Percentiles rank a stretch among this genome's conserved stretches.
Conservation (phyloP, 352 stramenopile genomes). For the Phytophthora palmivora region DNA sequence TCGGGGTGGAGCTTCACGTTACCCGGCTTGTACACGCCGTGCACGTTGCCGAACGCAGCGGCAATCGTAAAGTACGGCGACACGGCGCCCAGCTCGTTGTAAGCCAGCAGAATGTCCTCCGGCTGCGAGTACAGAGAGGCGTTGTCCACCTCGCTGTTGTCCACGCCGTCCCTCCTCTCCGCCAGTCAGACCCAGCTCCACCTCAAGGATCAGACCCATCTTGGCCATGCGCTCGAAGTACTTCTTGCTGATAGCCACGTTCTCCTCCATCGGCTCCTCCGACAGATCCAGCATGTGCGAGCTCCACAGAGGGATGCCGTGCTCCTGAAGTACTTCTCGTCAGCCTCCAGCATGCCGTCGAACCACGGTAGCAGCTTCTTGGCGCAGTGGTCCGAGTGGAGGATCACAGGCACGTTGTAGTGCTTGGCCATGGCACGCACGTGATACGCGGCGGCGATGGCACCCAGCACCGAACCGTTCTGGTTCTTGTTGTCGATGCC, state of each 20-base stretch:
- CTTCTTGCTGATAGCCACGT: constrained; percentile 97
- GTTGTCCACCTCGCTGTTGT: constrained; percentile 96
- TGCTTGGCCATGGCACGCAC: constrained; percentile 96
- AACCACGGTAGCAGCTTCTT: constrained; percentile 99
- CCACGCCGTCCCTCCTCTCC: constrained; percentile 98
- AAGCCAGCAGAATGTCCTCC: constrained; percentile 84
- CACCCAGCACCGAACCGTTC: constrained; percentile 67
- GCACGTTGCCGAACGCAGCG: constrained; percentile 62
- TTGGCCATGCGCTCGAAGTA: constrained; percentile 98
- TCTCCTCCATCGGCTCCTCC: constrained; percentile 98
- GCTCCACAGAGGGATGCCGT: constrained; percentile 96
- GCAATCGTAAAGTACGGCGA: constrained; percentile 96
- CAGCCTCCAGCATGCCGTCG: constrained; percentile 95
- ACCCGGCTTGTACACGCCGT: constrained; percentile 98
- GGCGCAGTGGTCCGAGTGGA: constrained; percentile 99
- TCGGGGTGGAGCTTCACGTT: constrained; percentile 99
- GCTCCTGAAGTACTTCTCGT: constrained; percentile 96
- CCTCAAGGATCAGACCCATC: constrained; percentile 97
- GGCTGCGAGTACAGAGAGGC: constrained; percentile 85
- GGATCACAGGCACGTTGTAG: constrained; percentile 97
- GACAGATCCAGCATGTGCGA: constrained; percentile 99
- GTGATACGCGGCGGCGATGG: constrained; percentile 95
- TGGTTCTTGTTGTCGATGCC: constrained; percentile 96
- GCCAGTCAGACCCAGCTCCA: constrained; percentile 98
- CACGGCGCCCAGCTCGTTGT: constrained; percentile 95